Conservation (phyloP, 1,284 basidiomycete species). For the Sanguinoderma infundibulare region DNA sequence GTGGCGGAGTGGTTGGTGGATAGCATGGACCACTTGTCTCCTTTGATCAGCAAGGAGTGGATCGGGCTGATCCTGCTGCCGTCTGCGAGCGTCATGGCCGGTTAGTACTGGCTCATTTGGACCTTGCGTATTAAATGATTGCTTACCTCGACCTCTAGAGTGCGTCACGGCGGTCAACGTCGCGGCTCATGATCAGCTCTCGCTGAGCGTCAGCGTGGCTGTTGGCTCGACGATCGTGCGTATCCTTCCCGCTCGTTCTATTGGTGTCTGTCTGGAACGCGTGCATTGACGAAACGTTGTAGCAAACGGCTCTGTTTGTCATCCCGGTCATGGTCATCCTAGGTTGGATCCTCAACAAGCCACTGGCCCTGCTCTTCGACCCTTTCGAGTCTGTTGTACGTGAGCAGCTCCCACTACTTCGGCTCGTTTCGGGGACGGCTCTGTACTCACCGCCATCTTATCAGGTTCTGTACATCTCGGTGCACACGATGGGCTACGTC, state of each 20-base stretch:
- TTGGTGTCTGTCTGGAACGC: constrained; percentile 7
- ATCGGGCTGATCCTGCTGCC: constrained; percentile 88
- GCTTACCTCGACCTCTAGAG: constrained; percentile 39
- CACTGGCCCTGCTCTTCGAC: constrained; percentile 77
- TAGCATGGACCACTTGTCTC: constrained; percentile 73
- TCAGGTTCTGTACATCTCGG: constrained; percentile 45
- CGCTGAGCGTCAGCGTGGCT: constrained; percentile 82
- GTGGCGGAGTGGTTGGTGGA: constrained; percentile 86
- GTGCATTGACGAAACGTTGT: neutral
- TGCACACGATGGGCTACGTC: constrained; percentile 83
- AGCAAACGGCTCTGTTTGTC: constrained; percentile 92
- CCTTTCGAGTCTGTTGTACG: constrained; percentile 75
- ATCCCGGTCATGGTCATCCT: constrained; percentile 76
- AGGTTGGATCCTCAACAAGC: constrained; percentile 73
- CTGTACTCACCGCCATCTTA: neutral
- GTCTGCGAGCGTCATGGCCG: constrained; percentile 81
- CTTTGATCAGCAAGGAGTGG: constrained; percentile 73
- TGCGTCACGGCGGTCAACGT: constrained; percentile 84
- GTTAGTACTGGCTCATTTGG: constrained; percentile 39
- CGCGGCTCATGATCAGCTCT: constrained; percentile 79
- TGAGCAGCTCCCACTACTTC: neutral
- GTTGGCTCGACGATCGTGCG: constrained; percentile 87
- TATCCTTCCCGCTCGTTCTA: constrained; percentile 17
- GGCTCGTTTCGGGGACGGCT: neutral
- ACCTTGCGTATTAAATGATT: neutral